Base-by-base conservation (phyloP, 768 basidiomycete genomes). In the Kwoniella dejecticola region DNA sequence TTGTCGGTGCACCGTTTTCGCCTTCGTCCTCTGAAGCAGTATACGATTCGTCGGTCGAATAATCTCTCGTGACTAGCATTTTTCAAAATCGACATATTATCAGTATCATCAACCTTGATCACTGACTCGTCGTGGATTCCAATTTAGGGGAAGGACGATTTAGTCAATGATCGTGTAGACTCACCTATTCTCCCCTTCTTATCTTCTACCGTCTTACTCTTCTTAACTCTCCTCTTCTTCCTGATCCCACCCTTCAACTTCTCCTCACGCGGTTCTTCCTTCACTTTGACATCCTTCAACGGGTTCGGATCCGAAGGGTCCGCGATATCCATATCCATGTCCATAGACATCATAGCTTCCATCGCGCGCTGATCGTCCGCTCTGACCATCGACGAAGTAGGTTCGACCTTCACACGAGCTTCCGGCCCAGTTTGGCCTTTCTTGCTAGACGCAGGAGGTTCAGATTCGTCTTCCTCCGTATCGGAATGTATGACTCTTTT, bases 261-360 rank as follows among this genome's bases (percentile, higher is more conserved):
- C 62, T 44, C 17, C 30, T 15, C 47, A 31, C 4, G 46, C 62
- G 64, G 48, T 31, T 59, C 56, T 24, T 44, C 41, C 41, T 56
- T 63, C 0, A 57, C 58, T 23, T 31, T 24, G 6, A 29, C 45
- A 26, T 64, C 59, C 11, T 62, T 36, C 33, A 7, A 7, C 15
- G 33, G 15, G 4, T 29, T 36, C 23, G 54, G 40, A 57, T 46
- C 42, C 6, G 56, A 57, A 38, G 44, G 5, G 3, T 63, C 66
- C n/a, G n/a, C n/a, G 41, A 63, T 31, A 56, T 62, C 60, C 29
- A 59, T 31, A 33, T 63, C 62, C 52, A 59, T 53, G 31, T 62
- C 61, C 57, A 74, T 74, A 6, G 58, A 61, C 72, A 75, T 71
- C 74, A 75, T 75, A n/a, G 74, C 74, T 42, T 67, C 69, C 74